These are phyloP conservation scores for Pilobolus umbonatus DNA, from an alignment of 192 early-diverging fungal genomes.

Conservation along the genomic window DNA sequence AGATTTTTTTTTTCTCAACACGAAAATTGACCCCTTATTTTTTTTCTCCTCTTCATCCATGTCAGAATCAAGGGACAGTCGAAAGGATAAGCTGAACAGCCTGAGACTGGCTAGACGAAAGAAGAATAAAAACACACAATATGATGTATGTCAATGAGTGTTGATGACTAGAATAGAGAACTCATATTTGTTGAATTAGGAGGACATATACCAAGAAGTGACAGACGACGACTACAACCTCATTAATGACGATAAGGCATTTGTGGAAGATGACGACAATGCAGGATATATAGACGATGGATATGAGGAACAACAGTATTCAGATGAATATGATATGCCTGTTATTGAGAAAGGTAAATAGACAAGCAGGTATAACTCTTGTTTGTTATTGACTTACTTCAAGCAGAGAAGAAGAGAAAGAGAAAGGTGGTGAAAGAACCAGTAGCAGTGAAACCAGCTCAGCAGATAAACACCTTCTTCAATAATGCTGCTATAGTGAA, in stretches of 20 bases:
- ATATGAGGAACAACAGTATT: slow-evolving; percentile 36
- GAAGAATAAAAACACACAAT: no score
- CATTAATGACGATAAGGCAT: slow-evolving; percentile 42
- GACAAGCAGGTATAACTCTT: not conserved
- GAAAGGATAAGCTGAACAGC: no score
- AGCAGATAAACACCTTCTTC: slow-evolving; percentile 14
- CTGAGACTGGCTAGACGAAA: no score
- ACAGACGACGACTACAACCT: slow-evolving; percentile 54
- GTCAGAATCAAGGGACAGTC: no score
- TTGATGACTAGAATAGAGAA: no score
- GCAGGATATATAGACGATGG: slow-evolving; percentile 59
- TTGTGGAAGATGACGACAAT: slow-evolving; percentile 67
- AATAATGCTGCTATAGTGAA: slow-evolving; percentile 8
- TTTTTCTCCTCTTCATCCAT: no score
- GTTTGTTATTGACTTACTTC: not conserved
- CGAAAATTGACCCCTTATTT: no score
- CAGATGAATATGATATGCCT: slow-evolving; percentile 47
- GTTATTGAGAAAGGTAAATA: slow-evolving; percentile 2
- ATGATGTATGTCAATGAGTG: no score
- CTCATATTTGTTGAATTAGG: slow-evolving; percentile 10
- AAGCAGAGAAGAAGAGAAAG: slow-evolving; percentile 18
- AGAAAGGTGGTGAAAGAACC: slow-evolving; percentile 14
- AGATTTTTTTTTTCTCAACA: no score
- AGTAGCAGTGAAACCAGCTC: not conserved
- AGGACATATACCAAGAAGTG: slow-evolving; percentile 52